phyloP scores from a whole-genome alignment of 1,284 basidiomycete species.

The Ganoderma lingzhi region DNA sequence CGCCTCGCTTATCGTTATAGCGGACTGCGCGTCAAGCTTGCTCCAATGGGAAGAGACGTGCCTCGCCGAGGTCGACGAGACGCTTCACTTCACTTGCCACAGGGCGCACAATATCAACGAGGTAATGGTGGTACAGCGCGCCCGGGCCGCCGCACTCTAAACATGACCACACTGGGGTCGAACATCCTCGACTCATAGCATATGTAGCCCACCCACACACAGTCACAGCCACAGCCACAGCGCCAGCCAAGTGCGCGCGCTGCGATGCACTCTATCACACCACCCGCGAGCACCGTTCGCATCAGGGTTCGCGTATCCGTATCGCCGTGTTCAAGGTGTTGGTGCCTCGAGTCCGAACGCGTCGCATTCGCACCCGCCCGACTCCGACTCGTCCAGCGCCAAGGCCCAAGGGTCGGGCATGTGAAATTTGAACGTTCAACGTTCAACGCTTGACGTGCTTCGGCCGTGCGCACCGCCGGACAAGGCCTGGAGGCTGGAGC shows the following conservation, averaged over 20 bases:
- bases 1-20: too few relatives aligned
- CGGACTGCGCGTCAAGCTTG: too few relatives aligned
- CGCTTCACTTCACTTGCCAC: background rate
- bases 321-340: background rate
- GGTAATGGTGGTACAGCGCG: too few relatives aligned
- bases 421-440: background rate
- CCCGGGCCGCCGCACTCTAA: too few relatives aligned
- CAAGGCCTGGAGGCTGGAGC: background rate
- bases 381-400: background rate
- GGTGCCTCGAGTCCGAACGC: background rate
- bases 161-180: too few relatives aligned
- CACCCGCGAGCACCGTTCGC: background rate
- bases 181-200: too few relatives aligned
- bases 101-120: too few relatives aligned
- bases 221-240: too few relatives aligned
- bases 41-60: too few relatives aligned
- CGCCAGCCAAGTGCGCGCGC: background rate
- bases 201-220: too few relatives aligned
- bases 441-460: background rate
- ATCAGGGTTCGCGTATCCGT: too few relatives aligned
- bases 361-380: background rate
- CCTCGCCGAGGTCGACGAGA: too few relatives aligned
- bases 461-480: background rate
- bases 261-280: background rate
- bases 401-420: background rate